phyloP scores from a whole-genome alignment of 805 yeast species.

The Metschnikowia hibisci region DNA sequence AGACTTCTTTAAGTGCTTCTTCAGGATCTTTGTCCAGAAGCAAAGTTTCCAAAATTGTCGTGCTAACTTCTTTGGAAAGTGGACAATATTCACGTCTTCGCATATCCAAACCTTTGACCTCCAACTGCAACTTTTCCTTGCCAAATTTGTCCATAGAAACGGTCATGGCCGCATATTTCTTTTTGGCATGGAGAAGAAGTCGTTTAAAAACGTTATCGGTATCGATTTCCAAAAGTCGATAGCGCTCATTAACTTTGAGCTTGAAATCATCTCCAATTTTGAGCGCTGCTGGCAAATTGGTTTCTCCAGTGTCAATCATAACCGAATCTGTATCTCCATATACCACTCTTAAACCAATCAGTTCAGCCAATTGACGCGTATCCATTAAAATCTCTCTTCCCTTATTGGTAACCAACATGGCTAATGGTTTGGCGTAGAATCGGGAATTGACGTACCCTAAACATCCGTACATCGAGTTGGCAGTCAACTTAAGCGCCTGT shows the following conservation, averaged over 20 bases:
- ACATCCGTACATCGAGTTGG: conserved; percentile 99
- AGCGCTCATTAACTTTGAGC: conserved; percentile 79
- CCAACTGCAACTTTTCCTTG: conserved; percentile 52
- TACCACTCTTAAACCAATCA: conserved; percentile 75
- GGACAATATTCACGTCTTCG: conserved; percentile 95
- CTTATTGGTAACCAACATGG: conserved; percentile 90
- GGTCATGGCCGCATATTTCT: conserved; percentile 93
- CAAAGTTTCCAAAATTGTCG: conserved; percentile 65
- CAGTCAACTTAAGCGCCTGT: conserved; percentile 92
- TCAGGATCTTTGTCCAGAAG: conserved; percentile 74
- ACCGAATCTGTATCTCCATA: conserved; percentile 99
- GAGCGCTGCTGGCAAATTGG: conserved; percentile 65
- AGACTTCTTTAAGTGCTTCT: conserved; percentile 66
- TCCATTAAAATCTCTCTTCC: conserved; percentile 95
- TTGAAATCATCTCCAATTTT: conserved; percentile 85
- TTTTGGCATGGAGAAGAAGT: conserved; percentile 84
- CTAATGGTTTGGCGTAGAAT: conserved; percentile 93
- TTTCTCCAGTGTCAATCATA: conserved; percentile 90
- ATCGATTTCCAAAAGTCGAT: conserved; percentile 84
- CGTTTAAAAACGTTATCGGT: conserved; percentile 90
- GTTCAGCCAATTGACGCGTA: conserved; percentile 89
- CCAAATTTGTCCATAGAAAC: conserved; percentile 52
- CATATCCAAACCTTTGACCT: conserved; percentile 96
- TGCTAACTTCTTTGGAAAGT: conserved; percentile 82
- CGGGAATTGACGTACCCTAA: conserved; percentile 88